Evolutionary conservation across 805 yeast species (phyloP).

Genomic region (Ogataea siamensis): DNA sequence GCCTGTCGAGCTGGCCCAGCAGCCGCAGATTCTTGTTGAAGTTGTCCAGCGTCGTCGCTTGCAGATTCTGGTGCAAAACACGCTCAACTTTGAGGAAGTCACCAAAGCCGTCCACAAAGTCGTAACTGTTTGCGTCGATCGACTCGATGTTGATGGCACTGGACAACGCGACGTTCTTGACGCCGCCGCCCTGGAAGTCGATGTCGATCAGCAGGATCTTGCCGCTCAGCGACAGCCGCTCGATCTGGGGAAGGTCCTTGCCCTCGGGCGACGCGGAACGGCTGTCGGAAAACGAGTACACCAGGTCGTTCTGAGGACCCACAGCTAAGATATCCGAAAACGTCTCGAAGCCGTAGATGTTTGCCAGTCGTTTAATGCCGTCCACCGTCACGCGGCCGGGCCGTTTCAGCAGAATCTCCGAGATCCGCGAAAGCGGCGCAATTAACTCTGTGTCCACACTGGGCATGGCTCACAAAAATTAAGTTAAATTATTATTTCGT

Average conservation of each 20-base stretch:
- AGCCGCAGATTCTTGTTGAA: conserved; percentile 35
- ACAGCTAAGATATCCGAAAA: conserved; percentile 34
- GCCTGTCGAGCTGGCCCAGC: conserved; percentile 32
- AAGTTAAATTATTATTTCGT: neutral
- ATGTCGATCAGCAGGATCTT: conserved; percentile 37
- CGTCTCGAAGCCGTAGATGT: conserved; percentile 39
- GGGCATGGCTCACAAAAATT: conserved; percentile 25
- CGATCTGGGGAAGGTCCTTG: conserved; percentile 15
- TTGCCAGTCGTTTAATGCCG: conserved; percentile 35
- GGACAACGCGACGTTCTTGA: conserved; percentile 31
- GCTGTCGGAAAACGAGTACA: conserved; percentile 22
- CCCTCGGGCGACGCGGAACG: conserved; percentile 21
- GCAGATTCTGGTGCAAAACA: conserved; percentile 29
- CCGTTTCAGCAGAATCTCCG: conserved; percentile 34
- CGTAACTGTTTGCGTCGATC: conserved; percentile 25
- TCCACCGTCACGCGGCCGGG: conserved; percentile 36
- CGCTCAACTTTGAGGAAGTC: conserved; percentile 27
- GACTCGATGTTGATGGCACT: conserved; percentile 31
- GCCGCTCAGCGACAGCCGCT: conserved; percentile 36
- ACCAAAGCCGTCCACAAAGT: conserved; percentile 27
- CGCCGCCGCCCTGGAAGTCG: conserved; percentile 31
- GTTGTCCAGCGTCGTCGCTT: conserved; percentile 30
- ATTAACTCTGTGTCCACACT: conserved; percentile 35
- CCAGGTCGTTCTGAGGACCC: conserved; percentile 37
- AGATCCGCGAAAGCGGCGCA: conserved; percentile 32